A percentile compares a stretch with the other conserved stretches of the same genome.
Conservation (phyloP, 768 basidiomycete genomes). For the Collybiopsis luxurians region DNA sequence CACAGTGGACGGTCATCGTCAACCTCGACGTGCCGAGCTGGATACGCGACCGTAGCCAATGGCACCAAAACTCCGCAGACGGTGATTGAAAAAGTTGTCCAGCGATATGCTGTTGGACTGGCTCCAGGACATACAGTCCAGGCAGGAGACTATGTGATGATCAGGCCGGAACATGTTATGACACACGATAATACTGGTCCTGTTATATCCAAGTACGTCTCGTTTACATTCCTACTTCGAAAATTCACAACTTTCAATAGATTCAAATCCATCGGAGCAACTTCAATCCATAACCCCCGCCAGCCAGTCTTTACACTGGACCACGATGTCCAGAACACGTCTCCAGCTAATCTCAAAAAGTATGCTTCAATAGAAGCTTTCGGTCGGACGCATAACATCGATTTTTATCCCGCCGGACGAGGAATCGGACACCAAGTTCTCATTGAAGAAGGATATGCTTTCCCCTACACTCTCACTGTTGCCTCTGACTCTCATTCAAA, state of each 20-base stretch:
- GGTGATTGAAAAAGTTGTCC: slow-evolving; percentile 95
- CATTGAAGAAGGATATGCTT: slow-evolving; percentile 98
- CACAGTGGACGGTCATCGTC: too few relatives aligned
- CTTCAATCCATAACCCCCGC: slow-evolving; percentile 68
- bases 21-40: too few relatives aligned
- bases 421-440: slow-evolving; percentile 98
- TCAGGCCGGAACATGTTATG: slow-evolving; percentile 97
- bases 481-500: slow-evolving; percentile 97
- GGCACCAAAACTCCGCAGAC: slow-evolving; percentile 60
- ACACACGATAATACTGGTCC: slow-evolving; percentile 98
- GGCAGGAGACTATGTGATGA: slow-evolving; percentile 99
- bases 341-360: slow-evolving; percentile 85
- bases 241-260: slow-evolving; percentile 33
- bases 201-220: slow-evolving; percentile 88
- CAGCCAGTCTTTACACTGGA: slow-evolving; percentile 97
- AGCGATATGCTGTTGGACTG: slow-evolving; percentile 92
- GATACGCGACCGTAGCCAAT: neutral
- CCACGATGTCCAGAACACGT: slow-evolving; percentile 97
- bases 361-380: slow-evolving; percentile 92
- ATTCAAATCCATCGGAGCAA: slow-evolving; percentile 94
- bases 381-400: slow-evolving; percentile 78
- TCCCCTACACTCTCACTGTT: slow-evolving; percentile 92
- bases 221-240: neutral
- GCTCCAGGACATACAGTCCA: slow-evolving; percentile 76
- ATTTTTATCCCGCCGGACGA: slow-evolving; percentile 96